Evolutionary conservation across 2,329 filamentous ascomycete genomes (phyloP).

Genomic region (Alternaria sp.): DNA sequence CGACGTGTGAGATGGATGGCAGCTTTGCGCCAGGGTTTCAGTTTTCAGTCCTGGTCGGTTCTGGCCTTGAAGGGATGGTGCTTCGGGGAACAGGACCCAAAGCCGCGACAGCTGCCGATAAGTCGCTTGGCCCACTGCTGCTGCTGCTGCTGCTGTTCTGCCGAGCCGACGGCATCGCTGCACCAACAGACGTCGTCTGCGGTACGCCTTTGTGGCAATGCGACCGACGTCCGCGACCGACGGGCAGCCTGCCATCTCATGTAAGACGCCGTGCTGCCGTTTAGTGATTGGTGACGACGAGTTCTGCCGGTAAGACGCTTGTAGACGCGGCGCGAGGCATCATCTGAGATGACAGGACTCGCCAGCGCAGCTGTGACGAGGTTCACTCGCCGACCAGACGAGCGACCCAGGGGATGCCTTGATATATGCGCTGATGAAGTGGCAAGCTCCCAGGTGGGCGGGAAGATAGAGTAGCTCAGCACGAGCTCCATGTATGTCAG

Average conservation of each 20-base stretch:
- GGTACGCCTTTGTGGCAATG: slow-evolving; percentile 13
- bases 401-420: slow-evolving; percentile 7
- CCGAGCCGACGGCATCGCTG: slow-evolving; percentile 33
- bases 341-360: slow-evolving; percentile 14
- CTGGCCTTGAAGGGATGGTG: slow-evolving; percentile 8
- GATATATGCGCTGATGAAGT: slow-evolving; percentile 18
- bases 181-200: slow-evolving; percentile 21
- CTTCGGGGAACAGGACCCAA: slow-evolving; percentile 26
- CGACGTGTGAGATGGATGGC: neutral
- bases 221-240: slow-evolving; percentile 10
- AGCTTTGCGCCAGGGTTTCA: slow-evolving; percentile 19
- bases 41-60: neutral
- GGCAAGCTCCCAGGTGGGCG: slow-evolving; percentile 21
- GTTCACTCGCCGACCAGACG: slow-evolving; percentile 20
- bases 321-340: slow-evolving; percentile 16
- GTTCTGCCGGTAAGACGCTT: slow-evolving; percentile 17
- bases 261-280: slow-evolving; percentile 19
- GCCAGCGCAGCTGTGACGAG: slow-evolving; percentile 4
- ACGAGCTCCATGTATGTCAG: slow-evolving; percentile 10
- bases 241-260: slow-evolving; percentile 20
- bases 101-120: slow-evolving; percentile 27
- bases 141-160: slow-evolving; percentile 2
- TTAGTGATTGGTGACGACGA: slow-evolving; percentile 17
- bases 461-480: slow-evolving; percentile 20
- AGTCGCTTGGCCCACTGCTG: slow-evolving; percentile 21